Base-by-base conservation (phyloP, 257 asterid genomes). In the Echium plantagineum region DNA sequence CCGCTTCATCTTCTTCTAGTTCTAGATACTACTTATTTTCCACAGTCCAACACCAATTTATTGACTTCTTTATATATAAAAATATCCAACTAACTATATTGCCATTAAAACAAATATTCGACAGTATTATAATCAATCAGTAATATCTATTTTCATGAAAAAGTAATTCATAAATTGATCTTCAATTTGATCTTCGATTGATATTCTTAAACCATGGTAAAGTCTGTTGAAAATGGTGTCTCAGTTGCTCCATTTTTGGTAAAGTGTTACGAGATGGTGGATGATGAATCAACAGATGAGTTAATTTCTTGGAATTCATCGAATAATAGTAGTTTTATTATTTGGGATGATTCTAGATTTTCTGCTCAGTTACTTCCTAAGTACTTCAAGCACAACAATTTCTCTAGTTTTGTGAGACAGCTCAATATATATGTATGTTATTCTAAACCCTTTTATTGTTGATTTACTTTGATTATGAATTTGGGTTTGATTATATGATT, bases 321-420 rank as follows among this genome's bases (percentile, higher is more conserved):
- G 3, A 66, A 83, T 31, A 72, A 69, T 30, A 82, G 76, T 63
- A 85, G 94, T 78, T 91, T 91, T 62, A 70, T 91, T 59, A 88
- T 88, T 24, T 76, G 83, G 89, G 86, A 88, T 51, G 94, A 75
- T 18, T 69, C 97, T 21, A 74, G 54, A 32, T 91, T 91, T 57
- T 66, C 86, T 30, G 72, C 87, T 31, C 79, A 80, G 55, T 66
- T 91, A 79, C 88, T 91, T 17, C 94, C 94, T 0, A 91, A 85
- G 71, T 84, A 88, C 73, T 91, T 91, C 87, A 91, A 91, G 81
- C 98, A 91, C 71, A 82, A 77, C 79, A 91, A 91, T 49, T 75
- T 91, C 77, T 76, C 98, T 57, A 91, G 98, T 74, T 91, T 91
- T 69, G 80, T 91, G 19, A 89, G 98, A 42, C 98, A 91, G 66